A percentile compares a stretch with the other conserved stretches of the same genome.
Evolutionary conservation across 805 yeast species (phyloP).

Genomic region (Scheffersomyces coipomensis): DNA sequence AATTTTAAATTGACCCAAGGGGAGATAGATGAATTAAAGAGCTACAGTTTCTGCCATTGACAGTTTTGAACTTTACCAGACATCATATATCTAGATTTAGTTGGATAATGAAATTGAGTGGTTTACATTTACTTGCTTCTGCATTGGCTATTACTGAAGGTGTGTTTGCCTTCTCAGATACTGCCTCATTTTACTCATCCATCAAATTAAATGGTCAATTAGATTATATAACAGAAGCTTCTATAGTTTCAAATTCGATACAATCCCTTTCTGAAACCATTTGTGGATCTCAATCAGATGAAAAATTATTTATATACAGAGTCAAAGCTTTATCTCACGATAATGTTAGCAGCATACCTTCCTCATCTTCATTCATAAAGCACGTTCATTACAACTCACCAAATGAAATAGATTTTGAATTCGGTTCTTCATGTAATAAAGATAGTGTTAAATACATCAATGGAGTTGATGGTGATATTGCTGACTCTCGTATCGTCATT

Average conservation of each 20-base stretch:
- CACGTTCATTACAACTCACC: slow-evolving; percentile 19
- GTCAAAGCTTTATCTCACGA: slow-evolving; percentile 16
- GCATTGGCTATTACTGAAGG: not conserved
- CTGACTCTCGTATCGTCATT: slow-evolving; percentile 12
- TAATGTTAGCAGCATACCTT: slow-evolving; percentile 4
- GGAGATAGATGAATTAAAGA: not conserved
- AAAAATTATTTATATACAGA: slow-evolving; percentile 23
- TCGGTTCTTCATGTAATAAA: slow-evolving; percentile 11
- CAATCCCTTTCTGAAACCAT: slow-evolving; percentile 13
- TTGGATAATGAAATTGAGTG: not conserved
- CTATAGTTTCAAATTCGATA: slow-evolving; percentile 14
- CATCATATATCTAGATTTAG: not conserved
- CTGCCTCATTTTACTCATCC: slow-evolving; percentile 20
- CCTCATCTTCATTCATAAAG: slow-evolving; percentile 6
- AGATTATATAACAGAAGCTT: slow-evolving; percentile 21
- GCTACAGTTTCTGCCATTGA: too few relatives aligned
- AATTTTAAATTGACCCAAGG: not conserved
- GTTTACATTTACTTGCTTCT: not conserved
- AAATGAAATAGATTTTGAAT: slow-evolving; percentile 14
- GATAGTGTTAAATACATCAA: slow-evolving; percentile 6
- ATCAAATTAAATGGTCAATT: slow-evolving; percentile 8
- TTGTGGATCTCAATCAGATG: slow-evolving; percentile 13
- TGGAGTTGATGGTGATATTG: not conserved
- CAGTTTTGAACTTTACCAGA: too few relatives aligned
- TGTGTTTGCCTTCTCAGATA: slow-evolving; percentile 21